Evolutionary conservation across 768 basidiomycete species (phyloP), one percentile per base, ranked within the genome.

Genomic region (Lentinula boryana): DNA sequence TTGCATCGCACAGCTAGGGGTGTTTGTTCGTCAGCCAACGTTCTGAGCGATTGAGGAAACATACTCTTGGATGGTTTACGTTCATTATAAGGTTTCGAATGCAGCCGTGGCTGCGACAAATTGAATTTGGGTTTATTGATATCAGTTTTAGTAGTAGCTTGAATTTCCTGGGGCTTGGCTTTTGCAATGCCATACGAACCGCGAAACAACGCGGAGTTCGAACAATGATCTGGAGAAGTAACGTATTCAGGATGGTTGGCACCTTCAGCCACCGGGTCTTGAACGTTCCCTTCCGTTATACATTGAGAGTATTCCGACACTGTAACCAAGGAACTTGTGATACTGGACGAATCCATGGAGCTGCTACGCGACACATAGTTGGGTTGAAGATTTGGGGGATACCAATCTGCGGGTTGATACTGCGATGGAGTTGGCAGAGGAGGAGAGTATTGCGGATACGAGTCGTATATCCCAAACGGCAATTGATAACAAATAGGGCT

Each of bases 1-100:
- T 80, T 84, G 70, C 85, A 87, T 31, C 80, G 80, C 61, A 86
- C 86, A 1, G 84, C 85, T 87, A 56, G n/a, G 23, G n/a, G 48
- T 38, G 18, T 23, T 31, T 32, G 2, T 4, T 56, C 13, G 21
- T 27, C 36, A 43, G 13, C 16, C 16, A 43, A 1, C 12, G 21
- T 27, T 21, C 15, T 18, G 18, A 3, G 5, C 21, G 9, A 35
- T 23, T 1, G 6, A 21, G 7, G 36, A 18, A 60, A 69, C 76
- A 16, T 57, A 80, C 80, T 81, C 63, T 78, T 80, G 63, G 76
- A 56, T 23, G 40, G 79, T 35, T 72, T 58, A 10, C 68, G 63
- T 60, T 77, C 77, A 41, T 46, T 43, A 23, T 12, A 16, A 15
- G 10, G 1, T 7, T 58, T 23, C 4, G 27, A 18, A 12, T 48